phyloP scores from a whole-genome alignment of 1,284 basidiomycete genomes.

The Phaffia rhodozyma region DNA sequence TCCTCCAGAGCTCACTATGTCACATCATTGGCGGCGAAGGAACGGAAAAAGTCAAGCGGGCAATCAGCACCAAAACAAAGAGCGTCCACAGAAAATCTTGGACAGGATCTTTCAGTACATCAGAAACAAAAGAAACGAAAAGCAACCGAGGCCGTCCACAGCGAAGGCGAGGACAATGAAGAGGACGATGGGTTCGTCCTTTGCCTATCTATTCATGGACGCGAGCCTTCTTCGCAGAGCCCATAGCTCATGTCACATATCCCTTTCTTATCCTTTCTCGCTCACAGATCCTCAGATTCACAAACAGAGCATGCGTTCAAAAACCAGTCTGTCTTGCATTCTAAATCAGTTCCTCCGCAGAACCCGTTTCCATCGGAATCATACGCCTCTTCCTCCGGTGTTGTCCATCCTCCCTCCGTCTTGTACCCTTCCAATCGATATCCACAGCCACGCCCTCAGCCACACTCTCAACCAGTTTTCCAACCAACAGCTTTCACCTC shows the following conservation, averaged over 20 bases:
- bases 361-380: background rate
- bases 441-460: background rate
- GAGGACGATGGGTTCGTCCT: background rate
- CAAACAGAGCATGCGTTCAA: background rate
- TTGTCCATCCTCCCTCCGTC: background rate
- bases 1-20: conserved; percentile 2
- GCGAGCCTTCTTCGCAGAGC: too few relatives aligned
- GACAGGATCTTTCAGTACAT: background rate
- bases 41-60: background rate
- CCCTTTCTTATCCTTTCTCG: too few relatives aligned
- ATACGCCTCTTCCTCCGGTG: background rate
- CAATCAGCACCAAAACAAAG: too few relatives aligned
- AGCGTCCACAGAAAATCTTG: background rate
- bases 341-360: background rate
- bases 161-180: background rate
- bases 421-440: background rate
- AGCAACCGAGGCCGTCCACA: background rate
- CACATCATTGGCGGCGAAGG: conserved; percentile 3
- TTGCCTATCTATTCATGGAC: background rate
- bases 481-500: background rate
- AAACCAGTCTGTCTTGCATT: background rate
- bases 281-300: background rate
- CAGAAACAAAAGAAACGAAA: background rate
- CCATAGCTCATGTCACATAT: too few relatives aligned
- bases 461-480: background rate